Evolutionary conservation across 2,329 filamentous ascomycete species (phyloP).

Genomic region (Rutstroemia sp.): DNA sequence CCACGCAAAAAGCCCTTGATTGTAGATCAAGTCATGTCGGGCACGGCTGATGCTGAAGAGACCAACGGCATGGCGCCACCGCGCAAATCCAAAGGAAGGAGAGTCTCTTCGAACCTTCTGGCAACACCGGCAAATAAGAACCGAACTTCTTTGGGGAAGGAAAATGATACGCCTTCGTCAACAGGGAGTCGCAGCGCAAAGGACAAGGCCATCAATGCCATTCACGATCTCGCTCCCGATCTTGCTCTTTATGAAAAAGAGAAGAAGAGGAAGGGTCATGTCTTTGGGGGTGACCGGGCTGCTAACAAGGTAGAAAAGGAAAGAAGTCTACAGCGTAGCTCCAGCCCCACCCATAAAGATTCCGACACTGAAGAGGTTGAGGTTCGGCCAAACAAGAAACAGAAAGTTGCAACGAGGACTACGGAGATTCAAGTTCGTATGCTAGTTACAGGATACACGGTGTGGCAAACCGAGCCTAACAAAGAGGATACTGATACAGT

Average conservation of each 20-base stretch:
- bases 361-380: conserved; percentile 35
- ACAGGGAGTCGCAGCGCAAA: conserved; percentile 83
- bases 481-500: conserved; percentile 78
- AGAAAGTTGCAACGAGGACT: conserved; percentile 54
- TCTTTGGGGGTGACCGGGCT: conserved; percentile 58
- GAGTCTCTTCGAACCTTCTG: conserved; percentile 1
- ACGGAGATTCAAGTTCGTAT: conserved; percentile 67
- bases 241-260: conserved; percentile 91
- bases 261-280: conserved; percentile 61
- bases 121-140: conserved; percentile 48
- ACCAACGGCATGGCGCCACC: conserved; percentile 17
- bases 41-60: conserved; percentile 5
- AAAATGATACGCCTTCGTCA: conserved; percentile 75
- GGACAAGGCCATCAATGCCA: conserved; percentile 66
- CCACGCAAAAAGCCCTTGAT: conserved; percentile 39
- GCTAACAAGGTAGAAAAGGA: conserved; percentile 50
- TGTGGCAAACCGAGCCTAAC: conserved; percentile 67
- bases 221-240: conserved; percentile 74
- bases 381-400: conserved; percentile 40
- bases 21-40: conserved; percentile 32
- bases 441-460: conserved; percentile 74
- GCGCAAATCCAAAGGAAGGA: conserved; percentile 10
- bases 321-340: conserved; percentile 28
- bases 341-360: conserved; percentile 30
- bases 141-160: conserved; percentile 54